These are phyloP conservation scores for Pseudocercospora macadamiae DNA, from an alignment of 2,329 filamentous ascomycete species.

Conservation along the genomic window DNA sequence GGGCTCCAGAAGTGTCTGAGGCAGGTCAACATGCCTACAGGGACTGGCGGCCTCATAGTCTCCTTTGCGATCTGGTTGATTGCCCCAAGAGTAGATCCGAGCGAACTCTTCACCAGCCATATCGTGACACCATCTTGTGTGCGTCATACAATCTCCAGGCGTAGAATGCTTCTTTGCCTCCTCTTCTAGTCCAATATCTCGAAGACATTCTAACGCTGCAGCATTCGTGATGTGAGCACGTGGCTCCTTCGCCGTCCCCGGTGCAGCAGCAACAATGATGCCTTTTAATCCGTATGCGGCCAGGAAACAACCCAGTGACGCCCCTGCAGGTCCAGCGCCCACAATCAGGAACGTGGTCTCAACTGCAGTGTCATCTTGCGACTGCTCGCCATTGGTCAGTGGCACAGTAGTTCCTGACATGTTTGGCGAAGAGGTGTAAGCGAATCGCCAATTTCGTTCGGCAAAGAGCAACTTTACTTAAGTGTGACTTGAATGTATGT, in stretches of 20 bases:
- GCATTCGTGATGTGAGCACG: slow-evolving; percentile 64
- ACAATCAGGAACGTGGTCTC: slow-evolving; percentile 39
- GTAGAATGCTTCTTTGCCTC: slow-evolving; percentile 40
- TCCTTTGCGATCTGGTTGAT: slow-evolving; percentile 43
- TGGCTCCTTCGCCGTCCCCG: slow-evolving; percentile 59
- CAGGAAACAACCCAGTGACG: slow-evolving; percentile 39
- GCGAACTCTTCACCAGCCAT: slow-evolving; percentile 52
- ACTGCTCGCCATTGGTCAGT: slow-evolving; percentile 10
- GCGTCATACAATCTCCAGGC: slow-evolving; percentile 40
- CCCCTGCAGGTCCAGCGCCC: slow-evolving; percentile 41
- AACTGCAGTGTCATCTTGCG: slow-evolving; percentile 12
- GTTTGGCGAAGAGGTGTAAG: background rate
- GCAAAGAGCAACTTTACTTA: background rate
- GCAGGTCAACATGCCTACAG: slow-evolving; percentile 47
- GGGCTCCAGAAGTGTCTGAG: slow-evolving; percentile 50
- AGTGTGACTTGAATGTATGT: background rate
- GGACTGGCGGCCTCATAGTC: slow-evolving; percentile 48
- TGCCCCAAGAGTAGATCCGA: slow-evolving; percentile 48
- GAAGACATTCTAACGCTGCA: slow-evolving; percentile 54
- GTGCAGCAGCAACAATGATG: slow-evolving; percentile 55
- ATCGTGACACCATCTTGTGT: slow-evolving; percentile 49
- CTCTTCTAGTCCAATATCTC: slow-evolving; percentile 49
- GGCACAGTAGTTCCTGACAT: slow-evolving; percentile 2
- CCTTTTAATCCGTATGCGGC: slow-evolving; percentile 48
- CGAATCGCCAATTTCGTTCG: background rate